These are phyloP conservation scores for Plenodomus lindquistii DNA, from an alignment of 2,329 filamentous ascomycete species.

Conservation along the genomic window DNA sequence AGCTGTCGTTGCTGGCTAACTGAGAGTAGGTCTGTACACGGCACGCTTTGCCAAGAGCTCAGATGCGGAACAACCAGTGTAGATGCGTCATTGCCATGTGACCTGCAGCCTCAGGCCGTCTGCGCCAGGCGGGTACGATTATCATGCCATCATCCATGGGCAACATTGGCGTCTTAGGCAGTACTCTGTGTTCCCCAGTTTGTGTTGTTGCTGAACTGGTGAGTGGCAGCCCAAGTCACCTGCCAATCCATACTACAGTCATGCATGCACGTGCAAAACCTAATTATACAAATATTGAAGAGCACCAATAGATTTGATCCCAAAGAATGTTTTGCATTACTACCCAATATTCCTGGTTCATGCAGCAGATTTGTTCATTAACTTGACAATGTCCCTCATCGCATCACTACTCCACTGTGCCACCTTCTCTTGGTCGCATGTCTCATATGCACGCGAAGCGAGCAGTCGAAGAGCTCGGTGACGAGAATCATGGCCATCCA, in stretches of 20 bases:
- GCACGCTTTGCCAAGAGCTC: neutral
- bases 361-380: constrained; percentile 7
- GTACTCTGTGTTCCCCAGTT: too few species aligned
- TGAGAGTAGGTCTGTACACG: too few species aligned
- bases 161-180: neutral
- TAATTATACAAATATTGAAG: neutral
- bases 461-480: constrained; percentile 60
- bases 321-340: neutral
- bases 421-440: constrained; percentile 69
- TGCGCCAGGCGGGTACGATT: neutral
- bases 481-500: constrained; percentile 52
- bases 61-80: constrained; percentile 3
- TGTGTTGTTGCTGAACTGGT: too few species aligned
- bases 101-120: constrained; percentile 7
- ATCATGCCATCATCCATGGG: neutral
- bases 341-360: neutral
- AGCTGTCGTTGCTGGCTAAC: neutral
- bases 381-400: constrained; percentile 13
- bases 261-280: neutral
- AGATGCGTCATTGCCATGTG: constrained; percentile 15
- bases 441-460: constrained; percentile 63
- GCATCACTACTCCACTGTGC: constrained; percentile 64
- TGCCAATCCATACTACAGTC: too few species aligned
- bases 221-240: too few species aligned
- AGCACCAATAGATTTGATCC: constrained; percentile 2